Conservation (phyloP, 1,139 yeast genomes). For the Lodderomyces parapsilosis region DNA sequence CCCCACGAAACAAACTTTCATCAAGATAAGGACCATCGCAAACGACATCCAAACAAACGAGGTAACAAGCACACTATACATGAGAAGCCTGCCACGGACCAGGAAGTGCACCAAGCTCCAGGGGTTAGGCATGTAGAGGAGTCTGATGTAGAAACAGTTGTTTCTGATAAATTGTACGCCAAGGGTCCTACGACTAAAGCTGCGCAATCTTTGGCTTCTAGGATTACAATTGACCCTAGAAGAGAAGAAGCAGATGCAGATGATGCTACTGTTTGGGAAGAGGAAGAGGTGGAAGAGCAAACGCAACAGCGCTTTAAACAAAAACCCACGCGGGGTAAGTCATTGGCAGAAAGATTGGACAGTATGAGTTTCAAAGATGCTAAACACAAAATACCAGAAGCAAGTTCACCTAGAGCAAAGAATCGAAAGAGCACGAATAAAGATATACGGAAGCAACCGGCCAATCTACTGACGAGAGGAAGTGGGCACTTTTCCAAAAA, state of each 20-base stretch:
- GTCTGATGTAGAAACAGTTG: slow-evolving; percentile 14
- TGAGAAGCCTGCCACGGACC: not conserved
- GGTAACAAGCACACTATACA: not conserved
- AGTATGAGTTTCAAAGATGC: slow-evolving; percentile 3
- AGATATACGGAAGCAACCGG: not conserved
- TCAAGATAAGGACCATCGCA: not conserved
- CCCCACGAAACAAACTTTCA: not conserved
- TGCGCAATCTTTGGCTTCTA: slow-evolving; percentile 26
- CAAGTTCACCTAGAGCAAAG: not conserved
- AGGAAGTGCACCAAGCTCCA: not conserved
- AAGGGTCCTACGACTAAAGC: slow-evolving; percentile 27
- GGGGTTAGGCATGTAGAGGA: not conserved
- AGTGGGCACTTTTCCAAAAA: not conserved
- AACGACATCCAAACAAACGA: not conserved
- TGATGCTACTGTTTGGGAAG: slow-evolving; percentile 6
- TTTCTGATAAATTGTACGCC: not conserved
- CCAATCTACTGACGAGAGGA: not conserved
- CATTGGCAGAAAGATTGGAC: slow-evolving; percentile 24
- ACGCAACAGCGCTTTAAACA: not conserved
- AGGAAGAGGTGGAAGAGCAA: slow-evolving; percentile 7
- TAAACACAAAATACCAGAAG: not conserved
- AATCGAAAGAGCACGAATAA: not conserved
- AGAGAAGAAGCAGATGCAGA: slow-evolving; percentile 3
- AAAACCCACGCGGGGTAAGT: slow-evolving; percentile 15
- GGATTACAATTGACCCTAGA: slow-evolving; percentile 14